These are phyloP conservation scores for Nothopassalora personata DNA, from an alignment of 2,329 filamentous ascomycete genomes.

Conservation along the genomic window DNA sequence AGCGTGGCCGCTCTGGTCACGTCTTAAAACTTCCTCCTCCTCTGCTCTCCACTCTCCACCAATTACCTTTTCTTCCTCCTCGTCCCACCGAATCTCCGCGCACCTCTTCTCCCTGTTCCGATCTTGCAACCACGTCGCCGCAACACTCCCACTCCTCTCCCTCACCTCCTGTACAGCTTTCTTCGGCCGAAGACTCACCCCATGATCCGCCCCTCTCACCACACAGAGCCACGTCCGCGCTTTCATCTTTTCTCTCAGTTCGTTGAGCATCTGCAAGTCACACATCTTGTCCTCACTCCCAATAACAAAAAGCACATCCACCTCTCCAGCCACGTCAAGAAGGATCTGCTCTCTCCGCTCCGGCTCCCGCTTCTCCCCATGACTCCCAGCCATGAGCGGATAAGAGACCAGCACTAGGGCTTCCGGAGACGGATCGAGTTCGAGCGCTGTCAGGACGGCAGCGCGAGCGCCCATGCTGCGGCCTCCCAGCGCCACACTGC, in stretches of 20 bases:
- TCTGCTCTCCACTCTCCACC: not conserved
- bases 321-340: slow-evolving; percentile 27
- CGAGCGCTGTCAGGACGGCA: slow-evolving; percentile 35
- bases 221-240: slow-evolving; percentile 34
- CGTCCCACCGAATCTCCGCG: slow-evolving; percentile 7
- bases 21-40: not conserved
- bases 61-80: slow-evolving; percentile 1
- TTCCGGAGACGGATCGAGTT: slow-evolving; percentile 11
- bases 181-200: slow-evolving; percentile 11
- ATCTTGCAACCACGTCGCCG: slow-evolving; percentile 12
- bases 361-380: slow-evolving; percentile 14
- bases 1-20: too few species aligned
- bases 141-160: slow-evolving; percentile 11
- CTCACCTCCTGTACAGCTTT: slow-evolving; percentile 4
- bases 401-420: slow-evolving; percentile 39
- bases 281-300: slow-evolving; percentile 37
- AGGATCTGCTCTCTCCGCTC: slow-evolving; percentile 37
- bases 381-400: slow-evolving; percentile 36
- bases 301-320: slow-evolving; percentile 38
- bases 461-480: slow-evolving; percentile 43
- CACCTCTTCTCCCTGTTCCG: slow-evolving; percentile 3
- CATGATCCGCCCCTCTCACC: slow-evolving; percentile 32
- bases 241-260: slow-evolving; percentile 35
- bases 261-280: slow-evolving; percentile 26
- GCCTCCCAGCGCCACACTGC: slow-evolving; percentile 32